Base-by-base conservation (phyloP, 108 stramenopile genomes). In the Schizochytrium sp. region DNA sequence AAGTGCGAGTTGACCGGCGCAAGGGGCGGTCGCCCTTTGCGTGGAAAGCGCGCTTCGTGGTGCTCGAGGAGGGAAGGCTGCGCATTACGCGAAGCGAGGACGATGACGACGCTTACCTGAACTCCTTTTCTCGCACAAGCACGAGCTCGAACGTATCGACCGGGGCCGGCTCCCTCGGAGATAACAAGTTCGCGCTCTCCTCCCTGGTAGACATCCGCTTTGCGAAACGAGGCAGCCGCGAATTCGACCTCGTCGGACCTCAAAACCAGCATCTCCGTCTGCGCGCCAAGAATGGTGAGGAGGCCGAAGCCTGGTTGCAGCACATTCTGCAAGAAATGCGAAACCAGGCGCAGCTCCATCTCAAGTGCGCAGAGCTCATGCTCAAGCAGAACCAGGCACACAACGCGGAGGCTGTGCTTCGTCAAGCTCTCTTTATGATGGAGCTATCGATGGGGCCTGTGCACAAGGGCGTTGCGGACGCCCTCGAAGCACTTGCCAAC, bases 291-390 rank as follows among this genome's bases (percentile, higher is more conserved):
- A 83, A 53, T 34, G 76, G 76, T 45, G 76, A 83, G 28, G 76
- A 83, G 28, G 76, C 76, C 48, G 76, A 83, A 45, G 51, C 23
- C 76, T 83, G 76, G 76, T 18, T 83, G 45, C 76, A 83, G 28
- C 76, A 83, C 28, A 53, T 83, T 23, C n/a, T 83, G 76, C 76
- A 83, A 34, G 76, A 83, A 23, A 83, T 83, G 76, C 45, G 51
- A 6, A 83, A 83, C 51, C 76, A 83, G 51, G 76, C 48, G 19
- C 76, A 83, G 45, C 76, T 83, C 45, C 3, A 53, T 25, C 48
- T 53, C 45, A 83, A 53, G 28, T 83, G 76, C 76, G 76, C 48
- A 14, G 76, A 47, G 51, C 45, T 83, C 45, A 47, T 83, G 51
- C 19, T 83, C 48, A 83, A 83, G 28, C 45, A 83, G n/a, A 23